Conservation (phyloP, 2,329 filamentous ascomycete species). For the Fusarium austroafricanum region DNA sequence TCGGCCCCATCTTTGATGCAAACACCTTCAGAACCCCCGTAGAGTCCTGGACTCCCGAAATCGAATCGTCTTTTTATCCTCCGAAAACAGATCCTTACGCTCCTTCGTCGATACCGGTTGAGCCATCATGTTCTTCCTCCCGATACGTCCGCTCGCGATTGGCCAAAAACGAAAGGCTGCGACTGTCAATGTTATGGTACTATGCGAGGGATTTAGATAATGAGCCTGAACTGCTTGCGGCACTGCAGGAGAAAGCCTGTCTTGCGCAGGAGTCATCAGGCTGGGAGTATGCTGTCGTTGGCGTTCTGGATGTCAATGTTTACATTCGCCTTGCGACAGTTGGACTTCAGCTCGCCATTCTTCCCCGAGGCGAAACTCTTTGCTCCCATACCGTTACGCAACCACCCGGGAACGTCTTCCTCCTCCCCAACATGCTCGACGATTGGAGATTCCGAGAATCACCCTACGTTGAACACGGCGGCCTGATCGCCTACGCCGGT, state of each 20-base stretch:
- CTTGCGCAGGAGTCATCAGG: conserved; percentile 55
- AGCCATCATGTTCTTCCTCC: not conserved
- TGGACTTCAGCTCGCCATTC: conserved; percentile 54
- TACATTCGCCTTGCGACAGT: conserved; percentile 57
- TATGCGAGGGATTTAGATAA: conserved; percentile 55
- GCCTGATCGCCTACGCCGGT: conserved; percentile 56
- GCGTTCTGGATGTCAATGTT: conserved; percentile 56
- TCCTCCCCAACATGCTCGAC: conserved; percentile 54
- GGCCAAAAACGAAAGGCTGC: conserved; percentile 47
- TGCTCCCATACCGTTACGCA: conserved; percentile 59
- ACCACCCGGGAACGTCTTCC: conserved; percentile 52
- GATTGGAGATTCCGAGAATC: conserved; percentile 59
- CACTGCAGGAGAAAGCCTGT: conserved; percentile 56
- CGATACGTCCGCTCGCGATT: conserved; percentile 43
- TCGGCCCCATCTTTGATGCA: conserved; percentile 41
- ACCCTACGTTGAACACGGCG: conserved; percentile 55
- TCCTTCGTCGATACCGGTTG: conserved; percentile 24
- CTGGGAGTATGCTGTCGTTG: conserved; percentile 60
- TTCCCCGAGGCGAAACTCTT: conserved; percentile 58
- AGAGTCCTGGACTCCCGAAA: conserved; percentile 25
- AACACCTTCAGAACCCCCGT: conserved; percentile 22
- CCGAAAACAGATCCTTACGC: conserved; percentile 15
- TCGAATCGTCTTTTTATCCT: conserved; percentile 8
- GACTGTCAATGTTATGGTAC: conserved; percentile 56
- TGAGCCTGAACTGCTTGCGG: conserved; percentile 54